These are phyloP conservation scores for Ballota nigra DNA, from an alignment of 257 asterid genomes.

Conservation along the genomic window DNA sequence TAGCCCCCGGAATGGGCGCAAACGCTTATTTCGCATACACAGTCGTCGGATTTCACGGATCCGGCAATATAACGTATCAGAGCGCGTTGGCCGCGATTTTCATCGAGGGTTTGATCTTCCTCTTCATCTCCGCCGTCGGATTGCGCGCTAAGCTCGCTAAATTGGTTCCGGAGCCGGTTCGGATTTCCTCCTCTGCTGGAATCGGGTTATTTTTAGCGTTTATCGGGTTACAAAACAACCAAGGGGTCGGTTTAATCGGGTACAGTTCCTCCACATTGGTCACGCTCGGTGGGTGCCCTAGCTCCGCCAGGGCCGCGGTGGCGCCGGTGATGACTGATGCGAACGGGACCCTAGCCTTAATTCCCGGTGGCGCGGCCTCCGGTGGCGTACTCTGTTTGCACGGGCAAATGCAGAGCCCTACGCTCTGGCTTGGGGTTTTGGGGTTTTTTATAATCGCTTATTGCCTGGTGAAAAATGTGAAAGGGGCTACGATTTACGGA, in stretches of 20 bases:
- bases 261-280: slow-evolving; percentile 78
- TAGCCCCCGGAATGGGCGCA: slow-evolving; percentile 95
- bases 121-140: slow-evolving; percentile 70
- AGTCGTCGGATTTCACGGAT: slow-evolving; percentile 92
- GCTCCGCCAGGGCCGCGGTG: slow-evolving; percentile 45
- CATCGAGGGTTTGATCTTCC: slow-evolving; percentile 72
- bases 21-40: slow-evolving; percentile 94
- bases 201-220: slow-evolving; percentile 86
- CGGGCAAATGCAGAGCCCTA: slow-evolving; percentile 86
- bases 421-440: slow-evolving; percentile 79
- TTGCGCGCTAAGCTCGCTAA: slow-evolving; percentile 77
- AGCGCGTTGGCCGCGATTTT: slow-evolving; percentile 86
- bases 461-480: slow-evolving; percentile 64
- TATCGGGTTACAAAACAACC: slow-evolving; percentile 76
- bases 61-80: slow-evolving; percentile 69
- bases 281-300: slow-evolving; percentile 86
- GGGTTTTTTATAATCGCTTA: slow-evolving; percentile 82
- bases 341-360: slow-evolving; percentile 58
- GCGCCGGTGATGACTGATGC: slow-evolving; percentile 59
- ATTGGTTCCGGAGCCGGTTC: slow-evolving; percentile 71
- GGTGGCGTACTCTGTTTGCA: slow-evolving; percentile 69
- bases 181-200: slow-evolving; percentile 90
- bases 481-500: slow-evolving; percentile 94
- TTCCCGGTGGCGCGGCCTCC: slow-evolving; percentile 73
- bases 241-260: slow-evolving; percentile 77